These are phyloP conservation scores for Geotrichum fermentans DNA, from an alignment of 1,139 yeast species.

Conservation along the genomic window DNA sequence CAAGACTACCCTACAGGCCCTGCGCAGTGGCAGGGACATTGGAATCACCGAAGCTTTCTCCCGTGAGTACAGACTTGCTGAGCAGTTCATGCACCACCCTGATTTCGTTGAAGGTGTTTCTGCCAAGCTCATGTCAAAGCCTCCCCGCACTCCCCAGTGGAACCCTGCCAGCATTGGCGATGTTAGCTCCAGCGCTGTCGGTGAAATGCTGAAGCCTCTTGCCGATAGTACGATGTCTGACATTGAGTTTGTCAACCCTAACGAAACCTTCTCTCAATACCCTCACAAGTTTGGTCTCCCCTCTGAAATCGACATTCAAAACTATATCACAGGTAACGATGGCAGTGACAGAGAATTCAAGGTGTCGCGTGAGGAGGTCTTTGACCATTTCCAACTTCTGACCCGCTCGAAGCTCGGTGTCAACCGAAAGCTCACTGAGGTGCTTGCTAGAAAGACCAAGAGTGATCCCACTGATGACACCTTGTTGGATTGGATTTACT, in stretches of 20 bases:
- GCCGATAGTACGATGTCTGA: constrained; percentile 28
- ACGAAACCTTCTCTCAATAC: constrained; percentile 55
- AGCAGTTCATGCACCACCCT: constrained; percentile 61
- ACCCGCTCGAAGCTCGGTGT: constrained; percentile 61
- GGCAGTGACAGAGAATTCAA: constrained; percentile 67
- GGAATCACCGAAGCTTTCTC: constrained; percentile 64
- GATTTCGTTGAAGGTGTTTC: constrained; percentile 74
- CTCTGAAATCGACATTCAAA: constrained; percentile 52
- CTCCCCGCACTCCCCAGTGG: constrained; percentile 59
- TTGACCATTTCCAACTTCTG: constrained; percentile 52
- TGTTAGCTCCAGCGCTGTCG: constrained; percentile 25
- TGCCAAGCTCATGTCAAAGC: constrained; percentile 63
- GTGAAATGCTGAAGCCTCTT: constrained; percentile 21
- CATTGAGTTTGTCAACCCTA: constrained; percentile 43
- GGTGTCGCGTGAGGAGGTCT: constrained; percentile 61
- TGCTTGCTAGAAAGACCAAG: constrained; percentile 59
- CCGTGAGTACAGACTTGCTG: constrained; percentile 72
- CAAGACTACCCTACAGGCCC: constrained; percentile 64
- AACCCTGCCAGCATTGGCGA: constrained; percentile 37
- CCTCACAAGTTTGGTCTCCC: constrained; percentile 84
- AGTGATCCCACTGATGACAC: constrained; percentile 54
- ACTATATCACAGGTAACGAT: constrained; percentile 57
- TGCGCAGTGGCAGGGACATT: constrained; percentile 57
- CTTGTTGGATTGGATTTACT: constrained; percentile 56
- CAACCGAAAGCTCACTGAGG: constrained; percentile 49